Evolutionary conservation across 1,284 basidiomycete genomes (phyloP), one percentile per base, ranked within the genome.

Genomic region (Athelia sp.): DNA sequence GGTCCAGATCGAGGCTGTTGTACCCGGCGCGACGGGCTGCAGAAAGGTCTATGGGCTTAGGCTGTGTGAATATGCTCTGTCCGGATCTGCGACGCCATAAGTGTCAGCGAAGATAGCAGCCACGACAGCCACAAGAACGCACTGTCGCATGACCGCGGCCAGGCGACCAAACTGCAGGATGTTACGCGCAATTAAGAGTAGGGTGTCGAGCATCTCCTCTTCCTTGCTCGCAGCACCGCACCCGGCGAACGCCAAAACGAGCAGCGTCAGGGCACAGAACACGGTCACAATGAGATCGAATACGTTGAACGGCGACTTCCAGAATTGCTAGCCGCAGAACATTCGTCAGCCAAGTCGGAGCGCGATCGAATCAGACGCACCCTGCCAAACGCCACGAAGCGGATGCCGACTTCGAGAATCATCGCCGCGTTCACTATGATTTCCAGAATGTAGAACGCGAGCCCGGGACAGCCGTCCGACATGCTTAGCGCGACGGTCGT

Each of bases 131-230:
- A 42, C 45, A 21, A 49, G 31, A 6, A 74, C 87, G 59, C 62
- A 94, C 92, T 93, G 89, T 66, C 93, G 76, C 77, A 96, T 87
- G 46, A 97, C 91, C 19, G 89, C 78, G 14, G 92, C 93, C 14
- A 98, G 73, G 19, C 94, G 80, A 17, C 88, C 82, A 63, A 97
- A 96, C 59, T 98, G 94, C 45, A 97, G 80, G 43, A 92, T 79
- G 63, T 98, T 98, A 31, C 94, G 81, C 22, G 88, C 89, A 54
- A 97, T 85, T 15, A 97, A 81, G 18, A 97, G 74, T 49, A 96
- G 71, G 1, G 92, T 96, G 64, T 97, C 94, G 48, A 97, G 75
- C 1, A 97, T 72, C 59, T 96, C 93, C 69, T 98, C 94, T 62
- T 91, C 90, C 69, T 87, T 83, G 68, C 87, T 83, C 47, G 82